A percentile compares a stretch with the other conserved stretches of the same genome.
These are phyloP conservation scores for Marvania coccoides DNA, from an alignment of 139 green algal species.

Conservation along the genomic window DNA sequence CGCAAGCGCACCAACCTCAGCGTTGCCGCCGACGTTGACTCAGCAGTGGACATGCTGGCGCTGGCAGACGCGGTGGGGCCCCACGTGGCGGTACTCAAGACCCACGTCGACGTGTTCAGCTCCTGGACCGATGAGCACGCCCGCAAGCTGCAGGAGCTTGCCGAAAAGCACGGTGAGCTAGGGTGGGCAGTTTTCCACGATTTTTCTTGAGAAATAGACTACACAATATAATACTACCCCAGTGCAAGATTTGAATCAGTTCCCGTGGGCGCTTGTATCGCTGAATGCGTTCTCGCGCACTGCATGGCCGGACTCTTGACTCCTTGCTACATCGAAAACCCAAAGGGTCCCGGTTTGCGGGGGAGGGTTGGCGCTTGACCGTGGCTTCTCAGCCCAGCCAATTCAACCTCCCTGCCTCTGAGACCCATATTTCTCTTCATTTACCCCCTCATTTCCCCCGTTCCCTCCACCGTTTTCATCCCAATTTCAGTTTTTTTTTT, in stretches of 20 bases:
- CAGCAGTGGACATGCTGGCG: conserved; percentile 78
- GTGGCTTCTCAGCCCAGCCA: no score
- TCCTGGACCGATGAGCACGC: conserved; percentile 42
- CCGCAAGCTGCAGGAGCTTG: conserved; percentile 49
- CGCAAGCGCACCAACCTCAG: conserved; percentile 92
- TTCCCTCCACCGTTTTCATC: no score
- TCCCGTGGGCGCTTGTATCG: neutral
- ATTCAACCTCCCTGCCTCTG: no score
- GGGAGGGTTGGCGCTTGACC: no score
- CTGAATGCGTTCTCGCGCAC: neutral
- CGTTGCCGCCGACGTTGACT: conserved; percentile 93
- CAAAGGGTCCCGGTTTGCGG: no score
- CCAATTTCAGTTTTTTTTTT: neutral
- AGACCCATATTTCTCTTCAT: no score
- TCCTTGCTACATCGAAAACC: neutral
- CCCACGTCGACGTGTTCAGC: conserved; percentile 93
- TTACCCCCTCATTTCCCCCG: no score
- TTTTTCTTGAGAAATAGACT: no score
- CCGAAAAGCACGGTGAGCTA: conserved; percentile 73
- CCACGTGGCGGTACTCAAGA: conserved; percentile 97
- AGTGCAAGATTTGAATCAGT: no score
- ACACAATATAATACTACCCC: no score
- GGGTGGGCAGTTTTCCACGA: neutral
- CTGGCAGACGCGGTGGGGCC: conserved; percentile 87
- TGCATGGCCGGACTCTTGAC: neutral